Evolutionary conservation across 1,139 yeast species (phyloP), one percentile per base, ranked within the genome.

Genomic region (Scheffersomyces quercinus): DNA sequence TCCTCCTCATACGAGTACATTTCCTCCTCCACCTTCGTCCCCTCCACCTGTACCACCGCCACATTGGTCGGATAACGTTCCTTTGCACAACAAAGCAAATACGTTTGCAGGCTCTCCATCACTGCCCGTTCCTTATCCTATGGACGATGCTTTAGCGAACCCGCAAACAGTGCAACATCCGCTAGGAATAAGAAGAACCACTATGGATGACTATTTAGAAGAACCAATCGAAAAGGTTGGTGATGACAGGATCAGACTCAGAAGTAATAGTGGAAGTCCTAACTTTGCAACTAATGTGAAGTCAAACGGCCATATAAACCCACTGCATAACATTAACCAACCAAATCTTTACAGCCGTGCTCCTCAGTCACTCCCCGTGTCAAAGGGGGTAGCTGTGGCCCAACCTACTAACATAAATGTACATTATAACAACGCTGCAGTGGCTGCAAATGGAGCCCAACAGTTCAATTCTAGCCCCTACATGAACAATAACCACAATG

Each of bases 21-120:
- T 34, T 3, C 41, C 40, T 7, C 29, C 38, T 5, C 37, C 39
- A 1, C 43, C 14, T 41, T 2, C 41, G 29, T 15, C 42, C 2
- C 50, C 48, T 26, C 51, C 54, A 5, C 41, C 54, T n/a, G 62
- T 62, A 4, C 61, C 65, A 5, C 50, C 53, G 5, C 59, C 62
- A 2, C 51, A 59, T 7, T 38, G 52, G n/a, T 44, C 49, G n/a
- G 43, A 41, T 13, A 31, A 38, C 20, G 41, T 44, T 28, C 54
- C 56, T 14, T 57, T 13, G 1, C 20, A 15, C 11, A 14, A 14
- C 20, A 31, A n/a, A 31, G 35, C 35, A 10, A 31, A 54, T n/a
- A 54, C 57, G 9, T 45, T 55, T 24, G 43, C 48, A 5, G 37
- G 29, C 49, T 58, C 28, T 31, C 42, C 42, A 20, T 35, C 13